A percentile compares a stretch with the other conserved stretches of the same genome.
Conservation (phyloP, 1,284 basidiomycete species). For the Peniophora sp. region DNA sequence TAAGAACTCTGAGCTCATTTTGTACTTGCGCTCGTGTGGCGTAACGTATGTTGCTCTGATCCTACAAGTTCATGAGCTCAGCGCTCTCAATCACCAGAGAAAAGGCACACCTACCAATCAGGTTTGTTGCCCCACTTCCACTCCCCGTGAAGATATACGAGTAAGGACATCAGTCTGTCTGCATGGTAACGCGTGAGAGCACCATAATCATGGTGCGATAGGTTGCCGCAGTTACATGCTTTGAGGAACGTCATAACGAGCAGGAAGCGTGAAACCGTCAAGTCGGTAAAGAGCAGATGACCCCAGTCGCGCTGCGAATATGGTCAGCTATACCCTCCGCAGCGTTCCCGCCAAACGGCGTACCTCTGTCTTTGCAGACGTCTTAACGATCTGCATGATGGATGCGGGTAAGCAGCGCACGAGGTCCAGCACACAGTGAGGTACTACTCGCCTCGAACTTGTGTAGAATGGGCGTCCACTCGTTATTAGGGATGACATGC, state of each 20-base stretch:
- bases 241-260: conserved; percentile 20
- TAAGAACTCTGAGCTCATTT: neutral
- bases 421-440: too few relatives aligned
- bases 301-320: conserved; percentile 21
- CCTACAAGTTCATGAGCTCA: neutral
- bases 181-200: conserved; percentile 22
- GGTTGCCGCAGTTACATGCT: conserved; percentile 18
- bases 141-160: conserved; percentile 9
- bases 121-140: conserved; percentile 4
- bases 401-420: too few relatives aligned
- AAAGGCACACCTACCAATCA: conserved; percentile 2
- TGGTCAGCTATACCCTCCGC: neutral
- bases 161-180: conserved; percentile 22
- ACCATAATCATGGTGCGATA: conserved; percentile 22
- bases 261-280: conserved; percentile 17
- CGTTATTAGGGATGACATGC: neutral
- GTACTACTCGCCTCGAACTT: conserved; percentile 15
- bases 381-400: conserved; percentile 17
- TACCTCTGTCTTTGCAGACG: conserved; percentile 13
- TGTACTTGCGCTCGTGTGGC: neutral
- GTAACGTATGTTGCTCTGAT: conserved; percentile 9
- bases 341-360: neutral
- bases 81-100: neutral
- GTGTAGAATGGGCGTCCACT: conserved; percentile 20
- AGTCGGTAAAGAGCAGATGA: conserved; percentile 20